Evolutionary conservation across 2,329 filamentous ascomycete species (phyloP), one percentile per base, ranked within the genome.

Genomic region (Colletotrichum tanaceti): DNA sequence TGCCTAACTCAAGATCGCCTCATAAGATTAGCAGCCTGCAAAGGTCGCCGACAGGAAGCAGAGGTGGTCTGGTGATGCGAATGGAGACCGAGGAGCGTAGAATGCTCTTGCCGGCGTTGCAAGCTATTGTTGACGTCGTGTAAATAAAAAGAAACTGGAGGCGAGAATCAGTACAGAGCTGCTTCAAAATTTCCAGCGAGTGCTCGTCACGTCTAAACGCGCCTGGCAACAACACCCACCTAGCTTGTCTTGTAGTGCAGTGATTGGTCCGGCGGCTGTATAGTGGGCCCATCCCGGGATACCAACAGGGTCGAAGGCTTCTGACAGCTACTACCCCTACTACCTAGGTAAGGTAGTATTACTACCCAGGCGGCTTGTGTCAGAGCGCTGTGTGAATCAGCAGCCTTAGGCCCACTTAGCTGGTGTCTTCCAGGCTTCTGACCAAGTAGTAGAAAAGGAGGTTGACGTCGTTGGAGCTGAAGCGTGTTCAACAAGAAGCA

Each of bases 151-250:
- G 24, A 58, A 47, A 41, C 43, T 50, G 46, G 44, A n/a, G 32
- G 66, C 64, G 46, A 65, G 59, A 43, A 39, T 46, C 7, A 35
- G 32, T 35, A 10, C 38, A 57, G 20, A 60, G 39, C 55, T 65
- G 39, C 55, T 65, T 65, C 65, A 65, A 68, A 65, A 70, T 69
- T 68, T 70, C 65, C 60, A 49, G 52, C 39, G 52, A 69, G 62
- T 70, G 70, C 73, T 74, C 76, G 77, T 79, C 79, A 81, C 78
- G 79, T 79, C 78, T 73, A 79, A 79, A 79, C 79, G 79, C 73
- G 76, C 70, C 64, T 67, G 58, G 63, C 53, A 68, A 58, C 62
- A 72, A 70, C 63, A 68, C 54, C 67, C 64, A 70, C 67, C 55
- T 35, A 52, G 16, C 38, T n/a, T 35, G 52, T 47, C 20, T 18